Base-by-base conservation (phyloP, 352 stramenopile genomes). In the Phytophthora ramorum region DNA sequence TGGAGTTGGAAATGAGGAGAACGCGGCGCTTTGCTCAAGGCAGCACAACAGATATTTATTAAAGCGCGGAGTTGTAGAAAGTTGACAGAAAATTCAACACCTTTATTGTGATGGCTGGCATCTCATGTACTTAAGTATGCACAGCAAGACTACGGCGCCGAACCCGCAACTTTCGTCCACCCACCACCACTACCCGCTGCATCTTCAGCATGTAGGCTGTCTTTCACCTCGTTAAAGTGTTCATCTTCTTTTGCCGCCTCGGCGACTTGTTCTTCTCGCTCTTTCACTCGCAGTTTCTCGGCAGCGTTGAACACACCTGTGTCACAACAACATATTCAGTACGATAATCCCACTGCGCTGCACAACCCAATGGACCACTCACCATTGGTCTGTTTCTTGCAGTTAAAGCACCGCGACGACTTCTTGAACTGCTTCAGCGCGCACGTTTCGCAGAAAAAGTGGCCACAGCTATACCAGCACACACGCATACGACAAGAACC, bases 361-460 rank as follows among this genome's bases (percentile, higher is more conserved):
- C 40, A 19, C 16, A 14, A 6, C 40, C 10, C 40, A 22, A 26
- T 16, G 40, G 7, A 37, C 9, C 2, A 28, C 58, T 16, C 50
- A 91, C 85, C 93, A 69, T 97, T 95, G 12, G 95, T 98, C 66
- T 98, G 91, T 59, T 98, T 98, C 51, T 84, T 81, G 75, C 97
- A 99, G 62, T 98, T 96, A 64, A 96, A 97, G 72, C 97, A 99
- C 20, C 83, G 77, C 9, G 79, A 87, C 3, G 79, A 87, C 54
- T 95, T 96, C 47, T 85, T 88, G 52, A 90, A 93, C 19, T 90
- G 78, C 61, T 93, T 85, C 34, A 98, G 71, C 24, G 97, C 95
- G 55, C 97, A 99, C 19, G 78, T 52, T 69, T 98, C 83, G 58
- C 97, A 99, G 79, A 99, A 99, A 69, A 98, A 99, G 73, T 99